Base-by-base conservation (phyloP, 306 rosid species). In the Aeschynomene evenia region DNA sequence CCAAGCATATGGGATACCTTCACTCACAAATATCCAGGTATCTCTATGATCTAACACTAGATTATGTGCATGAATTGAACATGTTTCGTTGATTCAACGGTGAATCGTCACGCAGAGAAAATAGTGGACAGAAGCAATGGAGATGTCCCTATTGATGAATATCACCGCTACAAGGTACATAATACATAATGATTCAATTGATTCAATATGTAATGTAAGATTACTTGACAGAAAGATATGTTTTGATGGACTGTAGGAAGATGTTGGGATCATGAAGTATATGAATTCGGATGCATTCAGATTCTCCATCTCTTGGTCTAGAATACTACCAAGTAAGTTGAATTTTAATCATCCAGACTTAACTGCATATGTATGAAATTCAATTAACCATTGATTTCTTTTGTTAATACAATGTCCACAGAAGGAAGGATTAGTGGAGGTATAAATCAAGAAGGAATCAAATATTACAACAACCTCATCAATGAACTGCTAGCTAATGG, bases 251-350 rank as follows among this genome's bases (percentile, higher is more conserved):
- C 2, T 28, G 45, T 40, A 80, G 90, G 85, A 88, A 68, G 88
- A 81, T 61, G 85, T 85, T 64, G 71, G 56, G 39, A 80, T 88
- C 9, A 75, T 82, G 83, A 85, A 85, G 67, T 2, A 76, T 1
- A 75, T 85, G 70, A 70, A 70, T 12, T 52, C 66, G 20, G 91
- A 85, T 79, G 89, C 86, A 1, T 85, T 72, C 48, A 73, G 91
- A 64, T 77, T 88, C 63, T 88, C 89, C 16, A 79, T 88, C 45
- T 70, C 95, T 6, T 88, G 95, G 91, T 48, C 95, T 3, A 73
- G 89, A 82, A 14, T 85, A 28, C 63, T 82, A 9, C 85, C 92
- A 61, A 80, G 89, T 84, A 80, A 63, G 82, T 23, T 13, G 36
- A 60, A 58, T 19, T 12, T 21, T 48, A 0, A 34, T 18, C 19